Base-by-base conservation (phyloP, 1,284 basidiomycete genomes). In the Marasmius tenuissimus region DNA sequence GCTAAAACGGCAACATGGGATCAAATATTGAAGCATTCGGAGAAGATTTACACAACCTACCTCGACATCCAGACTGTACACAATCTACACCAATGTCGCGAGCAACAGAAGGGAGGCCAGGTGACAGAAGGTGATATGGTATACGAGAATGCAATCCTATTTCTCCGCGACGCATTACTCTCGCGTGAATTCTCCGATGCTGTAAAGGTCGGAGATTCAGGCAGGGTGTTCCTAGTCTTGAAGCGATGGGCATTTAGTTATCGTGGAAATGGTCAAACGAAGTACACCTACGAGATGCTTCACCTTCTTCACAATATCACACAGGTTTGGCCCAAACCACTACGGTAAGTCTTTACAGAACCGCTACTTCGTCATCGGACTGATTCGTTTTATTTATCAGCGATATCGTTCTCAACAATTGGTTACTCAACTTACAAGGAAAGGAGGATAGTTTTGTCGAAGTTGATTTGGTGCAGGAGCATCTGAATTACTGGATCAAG, bases 401-500 rank as follows among this genome's bases (percentile, higher is more conserved):
- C 0, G 49, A 70, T 4, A 66, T 75, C 33, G 68, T 78, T 1
- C 51, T 78, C 2, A 71, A 78, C 12, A 79, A 79, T 57, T 78
- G 77, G 76, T 69, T 79, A 0, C 60, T 78, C 1, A 78, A 78
- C 61, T 71, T 73, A 0, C 74, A 74, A 0, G 76, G 78, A 0
- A 67, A 70, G 4, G 59, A 60, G 1, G 70, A 76, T 37, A 53
- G 62, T 0, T 79, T 65, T 54, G 66, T 76, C 0, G 71, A 74
- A 27, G 68, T 76, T 3, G 78, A 81, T 53, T 68, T 80, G 0
- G 53, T 80, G 39, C 78, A 80, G 53, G 78, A 81, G 58, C 78
- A 81, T 57, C 45, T 75, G 52, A 79, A 77, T 56, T 77, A 68
- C 54, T 78, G 75, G 75, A 76, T 75, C 14, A 74, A 73, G 64